A percentile compares a stretch with the other conserved stretches of the same genome.
Evolutionary conservation across 2,329 filamentous ascomycete genomes (phyloP).

Genomic region (Taxawa tesnikishii): DNA sequence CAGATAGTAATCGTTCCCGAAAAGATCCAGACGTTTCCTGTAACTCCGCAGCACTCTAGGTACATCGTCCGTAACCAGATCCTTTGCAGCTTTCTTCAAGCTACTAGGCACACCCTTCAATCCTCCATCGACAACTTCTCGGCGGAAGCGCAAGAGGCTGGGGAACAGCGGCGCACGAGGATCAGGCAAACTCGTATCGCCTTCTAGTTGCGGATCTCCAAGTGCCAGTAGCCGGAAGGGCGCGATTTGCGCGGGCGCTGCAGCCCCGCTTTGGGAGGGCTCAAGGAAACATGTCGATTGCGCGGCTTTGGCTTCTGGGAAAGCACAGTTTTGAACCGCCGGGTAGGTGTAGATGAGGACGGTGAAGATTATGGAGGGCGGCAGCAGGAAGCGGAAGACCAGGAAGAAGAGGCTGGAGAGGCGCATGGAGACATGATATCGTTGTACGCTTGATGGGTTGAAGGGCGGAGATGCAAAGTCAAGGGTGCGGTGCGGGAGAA

Average conservation of each 20-base stretch:
- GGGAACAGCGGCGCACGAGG: slow-evolving; percentile 31
- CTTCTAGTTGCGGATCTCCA: slow-evolving; percentile 87
- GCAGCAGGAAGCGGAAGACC: slow-evolving; percentile 40
- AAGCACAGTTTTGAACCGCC: slow-evolving; percentile 65
- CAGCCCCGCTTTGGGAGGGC: slow-evolving; percentile 8
- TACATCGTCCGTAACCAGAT: slow-evolving; percentile 43
- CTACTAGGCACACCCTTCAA: slow-evolving; percentile 1
- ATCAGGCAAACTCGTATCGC: slow-evolving; percentile 67
- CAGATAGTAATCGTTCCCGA: slow-evolving; percentile 91
- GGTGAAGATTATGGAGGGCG: slow-evolving; percentile 57
- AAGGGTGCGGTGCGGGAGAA: no score
- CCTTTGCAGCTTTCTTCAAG: slow-evolving; percentile 10
- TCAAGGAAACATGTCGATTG: slow-evolving; percentile 9
- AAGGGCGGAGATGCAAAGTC: no score
- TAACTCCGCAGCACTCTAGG: slow-evolving; percentile 52
- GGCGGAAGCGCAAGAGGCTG: slow-evolving; percentile 17
- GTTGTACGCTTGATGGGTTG: no score
- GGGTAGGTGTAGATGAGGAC: slow-evolving; percentile 83
- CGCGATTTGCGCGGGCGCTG: slow-evolving; percentile 29
- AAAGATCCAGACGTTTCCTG: slow-evolving; percentile 73
- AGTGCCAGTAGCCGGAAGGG: slow-evolving; percentile 81
- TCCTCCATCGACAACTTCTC: slow-evolving; percentile 4
- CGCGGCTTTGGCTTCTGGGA: slow-evolving; percentile 39
- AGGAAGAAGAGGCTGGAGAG: slow-evolving; percentile 33
- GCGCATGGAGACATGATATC: slow-evolving; percentile 35